Percentiles rank a stretch among this genome's conserved stretches.
These are phyloP conservation scores for Linnemannia schmuckeri DNA, from an alignment of 192 early-diverging fungal species.

Conservation along the genomic window DNA sequence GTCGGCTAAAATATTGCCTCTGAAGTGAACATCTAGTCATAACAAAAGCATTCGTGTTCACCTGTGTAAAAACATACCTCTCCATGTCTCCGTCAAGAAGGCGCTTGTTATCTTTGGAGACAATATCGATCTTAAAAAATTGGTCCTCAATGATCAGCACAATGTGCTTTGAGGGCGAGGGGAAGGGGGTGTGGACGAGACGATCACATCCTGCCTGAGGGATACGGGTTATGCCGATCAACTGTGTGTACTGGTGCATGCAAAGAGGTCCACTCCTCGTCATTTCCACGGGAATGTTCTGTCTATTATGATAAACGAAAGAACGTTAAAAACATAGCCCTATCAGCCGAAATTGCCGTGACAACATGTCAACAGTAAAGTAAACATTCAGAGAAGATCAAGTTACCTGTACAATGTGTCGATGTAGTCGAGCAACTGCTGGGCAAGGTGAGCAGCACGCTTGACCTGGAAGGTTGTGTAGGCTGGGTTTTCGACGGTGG, in stretches of 20 bases:
- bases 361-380: neutral
- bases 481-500: constrained; percentile 52
- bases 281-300: constrained; percentile 74
- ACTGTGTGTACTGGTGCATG: constrained; percentile 88
- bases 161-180: constrained; percentile 68
- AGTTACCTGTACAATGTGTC: constrained; percentile 74
- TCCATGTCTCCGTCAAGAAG: constrained; percentile 79
- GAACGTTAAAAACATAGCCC: neutral
- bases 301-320: constrained; percentile 25
- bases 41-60: neutral
- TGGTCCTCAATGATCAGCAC: constrained; percentile 82
- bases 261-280: constrained; percentile 77
- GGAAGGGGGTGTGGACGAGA: constrained; percentile 65
- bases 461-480: constrained; percentile 85
- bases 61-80: constrained; percentile 55
- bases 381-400: neutral
- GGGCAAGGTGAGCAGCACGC: constrained; percentile 82
- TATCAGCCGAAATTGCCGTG: neutral
- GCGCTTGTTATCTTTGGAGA: constrained; percentile 69
- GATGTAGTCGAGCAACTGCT: constrained; percentile 79
- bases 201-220: constrained; percentile 83
- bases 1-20: constrained; percentile 16
- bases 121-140: constrained; percentile 79
- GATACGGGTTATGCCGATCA: constrained; percentile 87
- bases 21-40: neutral